Percentiles rank a stretch among this genome's conserved stretches.
Conservation (phyloP, 2,329 filamentous ascomycete species). For the Diaporthe capsici region DNA sequence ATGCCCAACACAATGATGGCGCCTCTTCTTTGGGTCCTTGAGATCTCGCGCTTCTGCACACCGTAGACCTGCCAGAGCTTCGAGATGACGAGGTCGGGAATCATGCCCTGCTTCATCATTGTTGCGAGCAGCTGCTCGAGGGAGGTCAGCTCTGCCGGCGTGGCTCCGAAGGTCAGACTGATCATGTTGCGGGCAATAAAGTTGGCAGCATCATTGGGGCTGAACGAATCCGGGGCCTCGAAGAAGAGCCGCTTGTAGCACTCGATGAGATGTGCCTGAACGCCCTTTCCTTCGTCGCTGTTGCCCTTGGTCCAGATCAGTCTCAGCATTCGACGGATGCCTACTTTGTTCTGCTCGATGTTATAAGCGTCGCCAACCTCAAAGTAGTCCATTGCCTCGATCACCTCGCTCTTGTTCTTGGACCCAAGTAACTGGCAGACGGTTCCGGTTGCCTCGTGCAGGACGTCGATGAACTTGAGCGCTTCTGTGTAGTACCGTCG, state of each 20-base stretch:
- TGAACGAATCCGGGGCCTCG: slow-evolving; percentile 91
- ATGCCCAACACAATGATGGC: slow-evolving; percentile 97
- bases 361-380: slow-evolving; percentile 96
- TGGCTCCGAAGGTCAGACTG: slow-evolving; percentile 95
- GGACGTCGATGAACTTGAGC: slow-evolving; percentile 90
- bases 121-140: slow-evolving; percentile 94
- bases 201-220: slow-evolving; percentile 89
- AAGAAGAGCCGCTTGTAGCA: slow-evolving; percentile 98
- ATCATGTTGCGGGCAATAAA: slow-evolving; percentile 99
- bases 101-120: slow-evolving; percentile 95
- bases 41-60: slow-evolving; percentile 93
- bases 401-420: slow-evolving; percentile 97
- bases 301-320: slow-evolving; percentile 99
- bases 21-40: slow-evolving; percentile 88
- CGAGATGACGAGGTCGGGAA: slow-evolving; percentile 86
- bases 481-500: slow-evolving; percentile 95
- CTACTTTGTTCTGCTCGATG: slow-evolving; percentile 90
- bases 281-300: slow-evolving; percentile 98
- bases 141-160: slow-evolving; percentile 93
- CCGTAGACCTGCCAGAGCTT: slow-evolving; percentile 99
- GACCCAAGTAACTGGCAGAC: slow-evolving; percentile 92
- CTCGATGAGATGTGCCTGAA: slow-evolving; percentile 96
- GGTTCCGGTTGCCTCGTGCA: slow-evolving; percentile 84
- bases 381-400: slow-evolving; percentile 99
- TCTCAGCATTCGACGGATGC: slow-evolving; percentile 94